Base-by-base conservation (phyloP, 768 basidiomycete genomes). In the Tylopilus plumbeoviolaceoides region DNA sequence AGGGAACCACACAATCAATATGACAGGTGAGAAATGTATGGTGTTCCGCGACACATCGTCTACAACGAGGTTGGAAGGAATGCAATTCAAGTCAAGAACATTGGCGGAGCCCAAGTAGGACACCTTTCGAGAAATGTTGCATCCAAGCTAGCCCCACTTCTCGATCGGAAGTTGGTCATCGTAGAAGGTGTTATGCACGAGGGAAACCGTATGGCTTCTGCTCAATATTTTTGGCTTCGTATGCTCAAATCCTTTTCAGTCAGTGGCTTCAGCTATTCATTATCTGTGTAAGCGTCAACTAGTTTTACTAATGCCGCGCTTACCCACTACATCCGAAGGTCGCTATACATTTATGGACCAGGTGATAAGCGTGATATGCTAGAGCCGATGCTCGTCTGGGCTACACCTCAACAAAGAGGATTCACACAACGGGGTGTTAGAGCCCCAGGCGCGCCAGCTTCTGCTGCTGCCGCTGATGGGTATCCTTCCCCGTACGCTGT, bases 11-110 rank as follows among this genome's bases (percentile, higher is more conserved):
- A 63, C 0, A 92, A 92, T 63, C 55, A 25, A 41, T 87, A 85
- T 63, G 92, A 94, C 53, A 73, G 75, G 87, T 84, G 60, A 39
- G 69, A 59, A 18, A 21, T 9, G 10, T 27, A 23, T 28, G 5
- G 3, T 9, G 7, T 21, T 39, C 5, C 20, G 0, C 1, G 11
- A 4, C 20, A 33, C 18, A 33, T 5, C 42, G 15, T 25, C 35
- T 8, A 50, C 17, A 18, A 48, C 12, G 25, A 50, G 45, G 1
- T 44, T 4, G 27, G 17, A 49, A 89, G 86, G 27, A 89, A 91
- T 67, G 86, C 88, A 2, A 84, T 91, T 23, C 81, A 89, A 72
- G 91, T 94, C 25, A 75, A 80, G 64, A 95, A 95, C 62, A 91
- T 92, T 39, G 74, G 78, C 2, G 73, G 75, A 1, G 71, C 71